phyloP scores from a whole-genome alignment of 192 early-diverging fungal genomes.

The Cladochytrium replicatum region DNA sequence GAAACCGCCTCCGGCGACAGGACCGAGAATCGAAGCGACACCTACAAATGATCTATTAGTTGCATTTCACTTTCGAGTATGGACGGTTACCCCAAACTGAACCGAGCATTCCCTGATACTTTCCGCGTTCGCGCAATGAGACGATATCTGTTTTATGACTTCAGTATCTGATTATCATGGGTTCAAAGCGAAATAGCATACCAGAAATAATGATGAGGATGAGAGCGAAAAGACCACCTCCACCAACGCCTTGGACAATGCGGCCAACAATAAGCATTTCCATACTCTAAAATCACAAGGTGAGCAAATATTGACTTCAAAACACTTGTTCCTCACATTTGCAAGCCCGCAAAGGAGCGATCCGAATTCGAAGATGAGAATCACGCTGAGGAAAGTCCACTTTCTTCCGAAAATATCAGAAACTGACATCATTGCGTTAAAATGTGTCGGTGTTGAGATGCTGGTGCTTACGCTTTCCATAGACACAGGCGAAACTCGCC shows the following conservation, averaged over 20 bases:
- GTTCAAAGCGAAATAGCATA: slow-evolving; percentile 48
- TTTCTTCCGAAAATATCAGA: slow-evolving; percentile 92
- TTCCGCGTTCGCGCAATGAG: slow-evolving; percentile 72
- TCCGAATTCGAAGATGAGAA: slow-evolving; percentile 69
- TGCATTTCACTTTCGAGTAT: no score
- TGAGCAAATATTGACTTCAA: no score
- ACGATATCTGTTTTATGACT: no score
- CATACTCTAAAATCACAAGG: no score
- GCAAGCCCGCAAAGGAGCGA: slow-evolving; percentile 74
- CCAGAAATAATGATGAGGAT: slow-evolving; percentile 80
- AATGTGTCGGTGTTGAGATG: slow-evolving; percentile 54
- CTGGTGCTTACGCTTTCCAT: no score
- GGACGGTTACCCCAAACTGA: slow-evolving; percentile 74
- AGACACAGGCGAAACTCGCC: no score
- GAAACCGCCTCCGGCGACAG: slow-evolving; percentile 77
- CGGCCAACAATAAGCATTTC: slow-evolving; percentile 60
- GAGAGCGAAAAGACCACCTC: slow-evolving; percentile 61
- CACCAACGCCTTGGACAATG: slow-evolving; percentile 75
- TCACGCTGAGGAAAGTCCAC: slow-evolving; percentile 60
- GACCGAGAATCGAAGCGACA: slow-evolving; percentile 66
- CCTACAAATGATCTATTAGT: no score
- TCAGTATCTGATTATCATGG: no score
- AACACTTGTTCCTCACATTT: not conserved
- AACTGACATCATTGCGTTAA: slow-evolving; percentile 67
- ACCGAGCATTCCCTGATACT: slow-evolving; percentile 74